Evolutionary conservation across 495 filamentous ascomycete species (phyloP), one percentile per base, ranked within the genome.

Genomic region (Penicillium silybi): DNA sequence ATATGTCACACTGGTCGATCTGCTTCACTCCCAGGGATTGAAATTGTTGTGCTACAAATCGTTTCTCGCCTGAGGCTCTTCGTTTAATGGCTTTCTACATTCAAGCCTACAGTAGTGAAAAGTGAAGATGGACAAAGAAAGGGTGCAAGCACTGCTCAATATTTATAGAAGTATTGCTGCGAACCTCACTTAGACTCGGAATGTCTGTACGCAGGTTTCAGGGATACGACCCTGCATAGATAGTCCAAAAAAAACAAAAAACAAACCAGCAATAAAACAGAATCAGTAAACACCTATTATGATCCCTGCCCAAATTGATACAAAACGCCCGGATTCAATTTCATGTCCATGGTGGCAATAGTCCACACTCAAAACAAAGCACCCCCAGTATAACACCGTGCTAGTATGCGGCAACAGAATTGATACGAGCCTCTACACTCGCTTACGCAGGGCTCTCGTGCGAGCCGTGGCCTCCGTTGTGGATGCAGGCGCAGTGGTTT

Each of bases 381-480:
- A 11, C 47, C 25, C 2, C 13, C 9, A 6, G 11, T 20, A 40
- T 40, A 41, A 20, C 38, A n/a, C 39, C 26, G 4, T 6, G 25
- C 16, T 23, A 32, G 41, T 7, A 42, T 49, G 17, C 16, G 47
- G 18, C 37, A 17, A 3, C 10, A 4, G 6, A 39, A 9, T 6
- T 9, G 16, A 19, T 35, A 43, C 1, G 13, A 10, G 13, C 16
- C 2, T 52, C 52, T 71, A 75, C 23, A 67, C 71, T 25, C 77
- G 69, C 56, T 79, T 80, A 16, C 77, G 70, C 54, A 80, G 56
- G 13, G 73, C 71, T 39, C 77, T 66, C 18, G 73, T 73, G 4
- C 61, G 54, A 37, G 68, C 51, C 25, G 67, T 58, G 32, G 58
- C 61, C 23, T 75, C 74, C 13, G 61, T 59, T 9, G 47, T 52